phyloP scores from a whole-genome alignment of 1,284 basidiomycete genomes.

The Phylloporus sp. region DNA sequence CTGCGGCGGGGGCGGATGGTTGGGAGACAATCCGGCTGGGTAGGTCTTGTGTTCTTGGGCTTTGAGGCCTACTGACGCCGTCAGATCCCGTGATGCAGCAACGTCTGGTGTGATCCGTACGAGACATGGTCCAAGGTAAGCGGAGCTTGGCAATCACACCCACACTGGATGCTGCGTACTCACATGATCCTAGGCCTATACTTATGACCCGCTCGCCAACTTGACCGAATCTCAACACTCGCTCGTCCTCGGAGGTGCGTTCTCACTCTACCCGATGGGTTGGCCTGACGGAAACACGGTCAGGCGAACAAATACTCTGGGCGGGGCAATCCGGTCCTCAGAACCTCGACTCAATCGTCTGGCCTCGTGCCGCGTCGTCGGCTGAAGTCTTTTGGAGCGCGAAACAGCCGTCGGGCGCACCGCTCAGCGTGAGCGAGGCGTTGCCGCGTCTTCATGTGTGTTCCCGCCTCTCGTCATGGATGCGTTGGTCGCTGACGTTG shows the following conservation, averaged over 20 bases:
- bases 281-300: not conserved
- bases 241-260: slow-evolving; percentile 53
- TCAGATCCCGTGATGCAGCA: slow-evolving; percentile 29
- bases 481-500: not conserved
- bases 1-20: slow-evolving; percentile 81
- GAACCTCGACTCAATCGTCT: slow-evolving; percentile 58
- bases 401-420: slow-evolving; percentile 33
- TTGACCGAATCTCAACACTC: slow-evolving; percentile 40
- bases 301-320: slow-evolving; percentile 55
- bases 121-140: slow-evolving; percentile 55
- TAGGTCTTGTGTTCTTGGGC: slow-evolving; percentile 17
- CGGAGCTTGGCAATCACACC: not conserved
- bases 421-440: slow-evolving; percentile 60
- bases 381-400: slow-evolving; percentile 73
- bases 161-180: no score
- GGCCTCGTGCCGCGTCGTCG: slow-evolving; percentile 63
- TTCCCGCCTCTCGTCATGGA: not conserved
- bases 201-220: slow-evolving; percentile 57
- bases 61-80: slow-evolving; percentile 10
- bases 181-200: slow-evolving; percentile 44
- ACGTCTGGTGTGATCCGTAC: slow-evolving; percentile 60
- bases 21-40: slow-evolving; percentile 59
- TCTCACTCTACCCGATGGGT: not conserved
- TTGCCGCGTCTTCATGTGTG: slow-evolving; percentile 70
- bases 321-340: slow-evolving; percentile 56